phyloP scores from a whole-genome alignment of 169 alveolate genomes.

The Blepharisma undulans region DNA sequence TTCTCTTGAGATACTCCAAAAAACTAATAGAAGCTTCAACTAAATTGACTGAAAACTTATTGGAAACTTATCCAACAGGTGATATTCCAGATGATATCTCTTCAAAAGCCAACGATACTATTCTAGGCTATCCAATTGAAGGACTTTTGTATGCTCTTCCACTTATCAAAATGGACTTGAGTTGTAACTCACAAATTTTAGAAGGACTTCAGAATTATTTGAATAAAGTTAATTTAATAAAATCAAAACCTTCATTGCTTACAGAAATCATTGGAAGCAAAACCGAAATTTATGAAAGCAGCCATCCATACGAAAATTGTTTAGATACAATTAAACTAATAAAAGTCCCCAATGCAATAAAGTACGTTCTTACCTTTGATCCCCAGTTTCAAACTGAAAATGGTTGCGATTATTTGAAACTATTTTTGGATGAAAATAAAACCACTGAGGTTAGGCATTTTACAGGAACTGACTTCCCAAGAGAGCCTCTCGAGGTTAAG shows the following conservation, averaged over 20 bases:
- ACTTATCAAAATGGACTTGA: neutral
- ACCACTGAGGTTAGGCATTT: neutral
- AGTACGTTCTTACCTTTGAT: slow-evolving; percentile 26
- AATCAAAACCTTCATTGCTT: neutral
- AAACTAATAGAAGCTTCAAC: neutral
- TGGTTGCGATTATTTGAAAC: slow-evolving; percentile 35
- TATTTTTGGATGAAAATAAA: neutral
- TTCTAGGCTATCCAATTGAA: neutral
- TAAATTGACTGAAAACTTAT: too few relatives aligned
- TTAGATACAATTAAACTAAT: neutral
- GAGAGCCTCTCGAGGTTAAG: neutral
- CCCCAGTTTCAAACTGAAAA: slow-evolving; percentile 40
- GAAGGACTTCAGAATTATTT: neutral
- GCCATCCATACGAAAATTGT: slow-evolving; percentile 9
- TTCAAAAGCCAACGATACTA: neutral
- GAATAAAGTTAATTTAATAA: too few relatives aligned
- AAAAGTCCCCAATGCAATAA: slow-evolving; percentile 12
- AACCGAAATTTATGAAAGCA: neutral
- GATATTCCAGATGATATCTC: neutral
- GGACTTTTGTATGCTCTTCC: neutral
- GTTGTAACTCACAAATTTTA: neutral
- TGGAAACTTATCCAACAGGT: too few relatives aligned
- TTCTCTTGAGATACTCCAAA: neutral
- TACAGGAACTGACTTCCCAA: slow-evolving; percentile 30
- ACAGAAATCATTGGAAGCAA: neutral